phyloP scores from a whole-genome alignment of 1,284 basidiomycete genomes.

The Malassezia furfur region DNA sequence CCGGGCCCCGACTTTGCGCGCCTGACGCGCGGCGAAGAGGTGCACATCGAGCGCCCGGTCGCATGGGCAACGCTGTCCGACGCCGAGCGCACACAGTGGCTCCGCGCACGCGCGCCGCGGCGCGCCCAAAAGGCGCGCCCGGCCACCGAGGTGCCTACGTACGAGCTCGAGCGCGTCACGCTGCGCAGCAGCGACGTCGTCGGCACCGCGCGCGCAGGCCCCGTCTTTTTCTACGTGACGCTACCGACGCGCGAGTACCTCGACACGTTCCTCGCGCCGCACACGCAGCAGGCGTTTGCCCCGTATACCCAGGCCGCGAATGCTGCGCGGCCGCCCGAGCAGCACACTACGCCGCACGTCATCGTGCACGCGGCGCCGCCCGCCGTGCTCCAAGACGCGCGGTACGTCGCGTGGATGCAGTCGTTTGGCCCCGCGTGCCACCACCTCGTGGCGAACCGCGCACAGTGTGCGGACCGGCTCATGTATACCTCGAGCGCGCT shows the following conservation, averaged over 20 bases:
- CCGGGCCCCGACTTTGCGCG: conserved; percentile 53
- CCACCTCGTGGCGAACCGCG: conserved; percentile 53
- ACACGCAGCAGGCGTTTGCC: conserved; percentile 51
- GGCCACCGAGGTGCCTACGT: conserved; percentile 46
- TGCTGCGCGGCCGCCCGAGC: conserved; percentile 30
- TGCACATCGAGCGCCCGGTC: conserved; percentile 49
- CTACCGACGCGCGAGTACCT: conserved; percentile 61
- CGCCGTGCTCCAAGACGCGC: conserved; percentile 55
- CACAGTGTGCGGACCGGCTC: conserved; percentile 59
- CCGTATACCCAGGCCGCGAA: conserved; percentile 44
- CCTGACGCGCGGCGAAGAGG: conserved; percentile 50
- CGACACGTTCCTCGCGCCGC: conserved; percentile 53
- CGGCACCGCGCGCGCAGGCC: conserved; percentile 61
- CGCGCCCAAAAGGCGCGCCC: conserved; percentile 1
- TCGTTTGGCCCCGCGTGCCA: conserved; percentile 58
- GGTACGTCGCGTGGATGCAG: conserved; percentile 65
- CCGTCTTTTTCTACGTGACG: conserved; percentile 55
- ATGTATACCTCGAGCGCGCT: conserved; percentile 67
- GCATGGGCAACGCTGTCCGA: conserved; percentile 23
- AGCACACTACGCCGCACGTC: conserved; percentile 52
- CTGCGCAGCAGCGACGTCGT: conserved; percentile 27
- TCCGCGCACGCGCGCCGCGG: conserved; percentile 26
- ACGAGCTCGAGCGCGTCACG: conserved; percentile 19
- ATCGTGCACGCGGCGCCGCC: conserved; percentile 35
- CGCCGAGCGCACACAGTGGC: conserved; percentile 25